Base-by-base conservation (phyloP, 75 land plant species). In the Selaginella tamariscina region DNA sequence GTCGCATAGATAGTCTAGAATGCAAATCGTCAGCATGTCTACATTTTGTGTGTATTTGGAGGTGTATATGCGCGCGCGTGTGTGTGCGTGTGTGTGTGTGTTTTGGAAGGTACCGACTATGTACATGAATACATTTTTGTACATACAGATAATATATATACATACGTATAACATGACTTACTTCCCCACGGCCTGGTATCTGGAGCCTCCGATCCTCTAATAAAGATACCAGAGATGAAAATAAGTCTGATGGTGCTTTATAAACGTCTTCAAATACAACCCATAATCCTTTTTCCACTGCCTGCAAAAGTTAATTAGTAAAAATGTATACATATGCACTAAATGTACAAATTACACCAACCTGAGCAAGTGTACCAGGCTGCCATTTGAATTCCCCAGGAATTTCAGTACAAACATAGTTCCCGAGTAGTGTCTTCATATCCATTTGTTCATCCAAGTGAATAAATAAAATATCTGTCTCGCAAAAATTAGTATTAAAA, bases 301-400 rank as follows among this genome's bases (percentile, higher is more conserved):
- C 99, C 96, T 89, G 79, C 54, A 49, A 11, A 11, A 44, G 18
- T 24, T 2, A 33, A 33, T 67, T 67, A 23, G 33, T 21, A 27
- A 27, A 28, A 29, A 1, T 1, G 1, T 32, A 32, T 29, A 49
- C 23, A 49, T 5, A 8, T 56, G 29, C 56, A 55, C 27, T 1
- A 65, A 30, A 22, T 31, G 20, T 64, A 0, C 57, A 73, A 9
- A 55, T 30, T 56, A 30, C 44, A 24, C 2, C 18, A 1, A 89
- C 95, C 86, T 90, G 97, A 21, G 92, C 87, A 26, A 95, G 84
- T 18, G 97, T 86, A 68, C 99, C 99, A 57, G 99, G 97, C 72
- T 91, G 91, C 99, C 99, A 95, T 74, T 81, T 85, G 70, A 95
- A 95, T 70, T 95, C 89, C 44, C 99, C 99, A 62, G 99, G 97